Conservation (phyloP, 345 rosid species). For the Heritiera fomes region DNA sequence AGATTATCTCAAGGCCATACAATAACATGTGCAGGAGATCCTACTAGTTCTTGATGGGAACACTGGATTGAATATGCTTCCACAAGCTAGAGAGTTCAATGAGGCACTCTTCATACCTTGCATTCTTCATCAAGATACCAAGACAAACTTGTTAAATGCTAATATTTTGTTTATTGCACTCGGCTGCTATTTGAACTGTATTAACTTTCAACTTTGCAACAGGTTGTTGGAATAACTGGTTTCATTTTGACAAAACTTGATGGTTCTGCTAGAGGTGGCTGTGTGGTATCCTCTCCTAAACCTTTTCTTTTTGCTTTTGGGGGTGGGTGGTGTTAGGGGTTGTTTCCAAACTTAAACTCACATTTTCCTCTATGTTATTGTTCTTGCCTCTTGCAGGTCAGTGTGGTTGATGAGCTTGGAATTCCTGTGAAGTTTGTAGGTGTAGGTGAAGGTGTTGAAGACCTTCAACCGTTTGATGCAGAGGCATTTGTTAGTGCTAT, state of each 20-base stretch:
- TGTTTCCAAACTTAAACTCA: neutral
- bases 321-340: neutral
- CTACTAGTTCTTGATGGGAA: constrained; percentile 94
- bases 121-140: constrained; percentile 5
- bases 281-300: constrained; percentile 58
- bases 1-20: neutral
- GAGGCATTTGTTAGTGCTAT: constrained; percentile 63
- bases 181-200: neutral
- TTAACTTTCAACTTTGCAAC: constrained; percentile 22
- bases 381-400: constrained; percentile 58
- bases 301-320: neutral
- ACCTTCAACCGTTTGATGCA: constrained; percentile 92
- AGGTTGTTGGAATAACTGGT: constrained; percentile 94
- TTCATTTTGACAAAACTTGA: constrained; percentile 91
- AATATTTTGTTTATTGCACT: neutral
- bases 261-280: constrained; percentile 96
- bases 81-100: constrained; percentile 98
- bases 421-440: constrained; percentile 96
- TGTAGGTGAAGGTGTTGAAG: constrained; percentile 90
- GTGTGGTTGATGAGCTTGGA: constrained; percentile 92
- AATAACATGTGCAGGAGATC: constrained; percentile 63
- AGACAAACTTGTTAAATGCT: neutral
- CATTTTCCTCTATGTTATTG: constrained; percentile 11
- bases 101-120: constrained; percentile 53
- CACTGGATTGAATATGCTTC: constrained; percentile 97